Evolutionary conservation across 345 rosid genomes (phyloP), one percentile per base, ranked within the genome.

Genomic region (Barbarea vulgaris): DNA sequence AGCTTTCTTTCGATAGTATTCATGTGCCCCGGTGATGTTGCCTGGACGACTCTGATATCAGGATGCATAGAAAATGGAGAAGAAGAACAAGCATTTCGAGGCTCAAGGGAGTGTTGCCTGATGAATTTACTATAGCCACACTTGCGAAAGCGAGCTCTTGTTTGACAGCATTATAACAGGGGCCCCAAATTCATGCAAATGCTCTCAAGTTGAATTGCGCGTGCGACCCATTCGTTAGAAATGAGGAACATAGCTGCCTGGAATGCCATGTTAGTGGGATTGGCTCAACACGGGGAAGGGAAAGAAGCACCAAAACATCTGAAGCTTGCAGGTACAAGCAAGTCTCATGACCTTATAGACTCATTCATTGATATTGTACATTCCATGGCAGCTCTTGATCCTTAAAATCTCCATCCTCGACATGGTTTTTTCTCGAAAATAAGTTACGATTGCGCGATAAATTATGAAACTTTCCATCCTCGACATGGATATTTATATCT

Each of bases 41-140:
- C 87, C 9, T 89, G 92, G 95, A 89, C 95, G 56, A 86, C 86
- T 9, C 83, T 89, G 89, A 86, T 89, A 62, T 81, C 85, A 42
- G 91, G 96, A 64, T 86, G 85, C 60, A 79, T 84, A 59, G 91
- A 84, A 52, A 86, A 89, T 73, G 93, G 89, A 57, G 86, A 84
- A 21, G 87, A 80, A 48, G 88, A 84, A 15, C 66, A 70, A 64
- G 87, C 89, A 25, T 80, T 86, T 64, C 74, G 93, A 83, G 86
- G 79, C n/a, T 70, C 58, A 86, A 73, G 62, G 85, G 89, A 30
- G 77, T 86, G 33, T 41, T 67, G 56, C 87, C 89, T 31, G 89
- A 87, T 74, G 88, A 86, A 76, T 84, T 83, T 47, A 87, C 96
- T 22, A 79, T 87, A 74, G 85, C 87, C 54, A 85, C 84, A 11